Conservation (phyloP, 768 basidiomycete species). For the Phylloporus sp. region DNA sequence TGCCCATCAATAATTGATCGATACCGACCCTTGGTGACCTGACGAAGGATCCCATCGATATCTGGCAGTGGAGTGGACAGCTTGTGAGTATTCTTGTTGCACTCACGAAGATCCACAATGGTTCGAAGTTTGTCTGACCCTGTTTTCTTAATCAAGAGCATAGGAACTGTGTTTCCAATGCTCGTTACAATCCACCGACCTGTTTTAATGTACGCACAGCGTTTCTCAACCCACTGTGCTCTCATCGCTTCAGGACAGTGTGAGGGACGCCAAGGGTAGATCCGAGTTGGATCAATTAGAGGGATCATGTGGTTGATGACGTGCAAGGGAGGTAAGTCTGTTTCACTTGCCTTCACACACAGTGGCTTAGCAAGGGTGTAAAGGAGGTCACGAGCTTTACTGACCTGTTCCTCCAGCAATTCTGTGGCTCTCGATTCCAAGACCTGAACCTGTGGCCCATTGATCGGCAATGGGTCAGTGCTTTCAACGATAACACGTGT, state of each 20-base stretch:
- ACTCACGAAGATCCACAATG: slow-evolving; percentile 2
- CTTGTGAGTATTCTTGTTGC: slow-evolving; percentile 19
- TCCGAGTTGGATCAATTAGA: background rate
- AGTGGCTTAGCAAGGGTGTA: background rate
- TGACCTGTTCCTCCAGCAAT: background rate
- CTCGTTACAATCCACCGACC: background rate
- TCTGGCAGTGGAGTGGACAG: slow-evolving; percentile 10
- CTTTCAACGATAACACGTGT: slow-evolving; percentile 13
- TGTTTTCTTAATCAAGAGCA: slow-evolving; percentile 4
- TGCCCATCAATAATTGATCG: slow-evolving; percentile 6
- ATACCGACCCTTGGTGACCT: background rate
- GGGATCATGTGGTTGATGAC: slow-evolving; percentile 8
- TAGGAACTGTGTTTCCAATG: background rate
- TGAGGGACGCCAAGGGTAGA: background rate
- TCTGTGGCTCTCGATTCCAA: background rate
- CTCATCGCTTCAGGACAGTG: background rate
- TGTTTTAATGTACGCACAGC: background rate
- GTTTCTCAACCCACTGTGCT: slow-evolving; percentile 3
- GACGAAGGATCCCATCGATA: slow-evolving; percentile 11
- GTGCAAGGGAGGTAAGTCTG: too few relatives aligned
- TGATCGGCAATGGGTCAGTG: slow-evolving; percentile 11
- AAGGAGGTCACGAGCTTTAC: slow-evolving; percentile 3
- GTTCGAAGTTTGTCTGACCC: background rate
- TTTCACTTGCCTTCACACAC: too few relatives aligned
- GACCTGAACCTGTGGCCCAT: background rate